A percentile compares a stretch with the other conserved stretches of the same genome.
These are phyloP conservation scores for Mortierella sp. DNA, from an alignment of 371 early-diverging fungal genomes.

Conservation along the genomic window DNA sequence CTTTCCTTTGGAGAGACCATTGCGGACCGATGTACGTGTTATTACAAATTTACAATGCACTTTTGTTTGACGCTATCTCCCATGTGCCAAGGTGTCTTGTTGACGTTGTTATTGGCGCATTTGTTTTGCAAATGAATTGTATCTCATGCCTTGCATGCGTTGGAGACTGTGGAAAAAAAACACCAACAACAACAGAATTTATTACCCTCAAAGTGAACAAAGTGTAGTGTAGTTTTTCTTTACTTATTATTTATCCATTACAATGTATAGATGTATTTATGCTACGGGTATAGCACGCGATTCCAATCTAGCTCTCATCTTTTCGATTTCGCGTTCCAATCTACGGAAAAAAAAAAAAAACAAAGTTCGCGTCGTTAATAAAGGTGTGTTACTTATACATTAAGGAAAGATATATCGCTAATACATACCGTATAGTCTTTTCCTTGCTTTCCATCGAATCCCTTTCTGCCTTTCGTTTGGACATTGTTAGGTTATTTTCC, in stretches of 20 bases:
- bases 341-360: constrained; percentile 22
- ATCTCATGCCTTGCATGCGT: no score
- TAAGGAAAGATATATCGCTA: no score
- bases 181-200: no score
- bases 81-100: no score
- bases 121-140: no score
- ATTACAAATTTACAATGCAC: no score
- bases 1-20: no score
- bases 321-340: constrained; percentile 59
- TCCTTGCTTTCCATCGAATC: constrained; percentile 76
- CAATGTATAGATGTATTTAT: constrained; percentile 6
- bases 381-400: no score
- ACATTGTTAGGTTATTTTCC: constrained; percentile 77
- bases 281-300: constrained; percentile 38
- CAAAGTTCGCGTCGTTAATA: not conserved
- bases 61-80: no score
- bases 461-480: constrained; percentile 83
- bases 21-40: no score
- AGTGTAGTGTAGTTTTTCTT: not conserved
- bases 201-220: constrained; percentile 4
- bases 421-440: constrained; percentile 50
- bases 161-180: no score
- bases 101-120: no score
- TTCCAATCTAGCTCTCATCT: constrained; percentile 53
- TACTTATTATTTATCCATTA: not conserved